A percentile compares a stretch with the other conserved stretches of the same genome.
These are phyloP conservation scores for Cairneyella variabilis DNA, from an alignment of 495 filamentous ascomycete species.

Conservation along the genomic window DNA sequence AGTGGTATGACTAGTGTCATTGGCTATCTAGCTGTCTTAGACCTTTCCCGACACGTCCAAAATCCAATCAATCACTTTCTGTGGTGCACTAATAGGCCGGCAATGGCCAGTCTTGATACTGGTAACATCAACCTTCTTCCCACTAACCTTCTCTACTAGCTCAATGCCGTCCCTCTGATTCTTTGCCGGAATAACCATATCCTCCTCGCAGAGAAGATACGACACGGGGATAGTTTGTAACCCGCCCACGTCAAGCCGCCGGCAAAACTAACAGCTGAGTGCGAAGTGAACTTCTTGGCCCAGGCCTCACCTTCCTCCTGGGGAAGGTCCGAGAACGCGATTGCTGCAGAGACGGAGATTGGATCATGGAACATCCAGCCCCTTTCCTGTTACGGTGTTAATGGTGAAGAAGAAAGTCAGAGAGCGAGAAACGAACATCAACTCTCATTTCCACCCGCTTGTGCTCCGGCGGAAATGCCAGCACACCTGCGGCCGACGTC, in stretches of 20 bases:
- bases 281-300: conserved; percentile 15
- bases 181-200: conserved; percentile 33
- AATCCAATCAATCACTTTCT: conserved; percentile 16
- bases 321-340: conserved; percentile 23
- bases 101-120: conserved; percentile 27
- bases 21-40: too few species aligned
- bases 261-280: conserved; percentile 29
- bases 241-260: conserved; percentile 35
- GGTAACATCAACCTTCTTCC: conserved; percentile 33
- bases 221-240: conserved; percentile 42
- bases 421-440: conserved; percentile 21
- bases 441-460: conserved; percentile 3
- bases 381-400: conserved; percentile 17
- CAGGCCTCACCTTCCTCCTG: conserved; percentile 5
- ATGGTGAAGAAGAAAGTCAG: neutral
- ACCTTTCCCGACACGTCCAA: conserved; percentile 2
- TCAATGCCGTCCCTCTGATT: conserved; percentile 33
- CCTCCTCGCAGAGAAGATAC: conserved; percentile 45
- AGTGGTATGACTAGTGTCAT: too few species aligned
- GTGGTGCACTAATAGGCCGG: conserved; percentile 17
- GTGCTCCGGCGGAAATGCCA: conserved; percentile 3
- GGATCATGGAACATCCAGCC: conserved; percentile 25
- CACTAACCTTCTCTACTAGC: conserved; percentile 30
- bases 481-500: neutral
- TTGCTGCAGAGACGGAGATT: neutral